A percentile compares a stretch with the other conserved stretches of the same genome.
phyloP scores from a whole-genome alignment of 2,329 filamentous ascomycete genomes.

The Rachicladosporium sp. region DNA sequence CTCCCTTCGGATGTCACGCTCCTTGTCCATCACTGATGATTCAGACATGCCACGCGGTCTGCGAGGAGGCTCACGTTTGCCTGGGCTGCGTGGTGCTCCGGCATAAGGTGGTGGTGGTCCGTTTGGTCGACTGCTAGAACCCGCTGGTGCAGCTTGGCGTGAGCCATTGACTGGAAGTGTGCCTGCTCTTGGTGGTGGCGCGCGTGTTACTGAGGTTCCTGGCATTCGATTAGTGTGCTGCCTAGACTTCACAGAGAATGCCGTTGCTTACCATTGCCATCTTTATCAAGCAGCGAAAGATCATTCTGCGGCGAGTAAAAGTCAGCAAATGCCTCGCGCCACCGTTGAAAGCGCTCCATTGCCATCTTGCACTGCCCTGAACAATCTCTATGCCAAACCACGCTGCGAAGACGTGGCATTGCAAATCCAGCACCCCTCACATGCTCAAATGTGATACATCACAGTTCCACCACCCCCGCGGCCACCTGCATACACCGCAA shows the following conservation, averaged over 20 bases:
- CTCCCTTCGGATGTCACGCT: slow-evolving; percentile 45
- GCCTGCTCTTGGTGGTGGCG: slow-evolving; percentile 34
- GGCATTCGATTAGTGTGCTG: no score
- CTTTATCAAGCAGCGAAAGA: slow-evolving; percentile 52
- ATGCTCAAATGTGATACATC: no score
- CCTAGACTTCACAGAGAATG: no score
- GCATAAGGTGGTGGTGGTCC: slow-evolving; percentile 29
- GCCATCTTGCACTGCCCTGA: not conserved
- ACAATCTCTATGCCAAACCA: no score
- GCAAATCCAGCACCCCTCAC: no score
- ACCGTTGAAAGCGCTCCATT: slow-evolving; percentile 27
- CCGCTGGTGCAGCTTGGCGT: slow-evolving; percentile 53
- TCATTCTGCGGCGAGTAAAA: slow-evolving; percentile 45
- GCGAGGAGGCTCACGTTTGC: slow-evolving; percentile 30
- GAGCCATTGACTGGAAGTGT: slow-evolving; percentile 39
- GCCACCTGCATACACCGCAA: no score
- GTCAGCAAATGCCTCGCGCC: slow-evolving; percentile 30
- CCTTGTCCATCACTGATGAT: slow-evolving; percentile 57
- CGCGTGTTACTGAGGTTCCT: slow-evolving; percentile 12
- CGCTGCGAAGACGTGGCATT: no score
- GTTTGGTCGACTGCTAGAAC: slow-evolving; percentile 37
- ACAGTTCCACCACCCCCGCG: no score
- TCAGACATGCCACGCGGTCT: slow-evolving; percentile 66
- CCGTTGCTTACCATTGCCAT: slow-evolving; percentile 25
- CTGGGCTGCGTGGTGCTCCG: slow-evolving; percentile 23